phyloP scores from a whole-genome alignment of 1,284 basidiomycete species.

The Chondrostereum purpureum region DNA sequence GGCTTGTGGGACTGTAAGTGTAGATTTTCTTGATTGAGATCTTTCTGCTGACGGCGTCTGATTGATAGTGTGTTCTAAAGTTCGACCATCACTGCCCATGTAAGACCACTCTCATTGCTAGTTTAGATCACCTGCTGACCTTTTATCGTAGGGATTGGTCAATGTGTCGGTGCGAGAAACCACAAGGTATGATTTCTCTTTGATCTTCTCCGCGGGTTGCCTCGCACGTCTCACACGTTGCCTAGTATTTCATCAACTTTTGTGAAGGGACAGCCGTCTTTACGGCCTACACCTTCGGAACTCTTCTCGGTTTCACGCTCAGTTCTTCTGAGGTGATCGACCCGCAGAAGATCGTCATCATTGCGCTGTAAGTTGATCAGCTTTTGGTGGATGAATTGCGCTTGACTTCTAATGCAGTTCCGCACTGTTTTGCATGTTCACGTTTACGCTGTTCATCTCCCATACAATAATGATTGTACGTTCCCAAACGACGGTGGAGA shows the following conservation, averaged over 20 bases:
- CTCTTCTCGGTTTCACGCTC: constrained; percentile 45
- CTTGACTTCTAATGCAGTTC: constrained; percentile 25
- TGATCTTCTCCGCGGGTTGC: not conserved
- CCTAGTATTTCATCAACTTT: constrained; percentile 70
- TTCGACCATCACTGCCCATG: constrained; percentile 79
- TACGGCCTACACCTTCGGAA: constrained; percentile 53
- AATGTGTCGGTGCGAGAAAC: constrained; percentile 78
- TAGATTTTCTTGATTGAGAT: constrained; percentile 7
- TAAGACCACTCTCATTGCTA: constrained; percentile 23
- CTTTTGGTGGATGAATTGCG: constrained; percentile 1
- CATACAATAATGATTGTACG: constrained; percentile 58
- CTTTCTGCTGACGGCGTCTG: no score
- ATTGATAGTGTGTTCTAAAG: constrained; percentile 57
- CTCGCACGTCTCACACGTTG: constrained; percentile 3
- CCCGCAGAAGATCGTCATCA: constrained; percentile 52
- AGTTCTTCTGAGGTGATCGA: constrained; percentile 25
- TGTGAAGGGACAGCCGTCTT: constrained; percentile 50
- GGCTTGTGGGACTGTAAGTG: constrained; percentile 58
- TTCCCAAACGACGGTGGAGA: constrained; percentile 80
- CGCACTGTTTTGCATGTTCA: constrained; percentile 73
- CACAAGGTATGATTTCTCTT: constrained; percentile 44
- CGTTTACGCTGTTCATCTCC: constrained; percentile 43
- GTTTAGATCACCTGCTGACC: constrained; percentile 3
- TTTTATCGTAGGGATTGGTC: constrained; percentile 59
- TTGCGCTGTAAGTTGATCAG: constrained; percentile 40